Evolutionary conservation across 1,284 basidiomycete genomes (phyloP).

Genomic region (Porogramme epimiltina): DNA sequence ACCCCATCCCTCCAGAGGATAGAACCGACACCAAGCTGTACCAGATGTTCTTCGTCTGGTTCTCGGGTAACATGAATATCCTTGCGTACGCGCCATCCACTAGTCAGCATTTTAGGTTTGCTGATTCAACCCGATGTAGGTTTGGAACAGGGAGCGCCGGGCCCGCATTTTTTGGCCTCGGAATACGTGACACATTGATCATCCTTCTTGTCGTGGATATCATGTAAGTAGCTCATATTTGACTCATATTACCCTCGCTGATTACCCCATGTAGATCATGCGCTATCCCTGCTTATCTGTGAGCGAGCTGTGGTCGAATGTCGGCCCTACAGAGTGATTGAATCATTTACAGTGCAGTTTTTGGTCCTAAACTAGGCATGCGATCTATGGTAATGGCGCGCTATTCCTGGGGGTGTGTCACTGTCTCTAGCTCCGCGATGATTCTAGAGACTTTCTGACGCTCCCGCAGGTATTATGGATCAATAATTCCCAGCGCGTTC

Average conservation of each 20-base stretch:
- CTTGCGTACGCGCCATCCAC: slow-evolving; percentile 41
- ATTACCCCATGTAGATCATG: slow-evolving; percentile 59
- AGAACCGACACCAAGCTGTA: slow-evolving; percentile 38
- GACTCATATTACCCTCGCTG: slow-evolving; percentile 43
- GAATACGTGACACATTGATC: slow-evolving; percentile 50
- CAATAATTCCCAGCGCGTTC: slow-evolving; percentile 61
- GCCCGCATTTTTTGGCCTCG: slow-evolving; percentile 60
- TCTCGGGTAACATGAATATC: slow-evolving; percentile 59
- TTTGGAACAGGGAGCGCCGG: slow-evolving; percentile 60
- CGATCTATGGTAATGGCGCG: slow-evolving; percentile 67
- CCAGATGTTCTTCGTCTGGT: slow-evolving; percentile 45
- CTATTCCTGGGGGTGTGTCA: slow-evolving; percentile 52
- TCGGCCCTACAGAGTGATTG: too few relatives aligned
- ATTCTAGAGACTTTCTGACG: background rate
- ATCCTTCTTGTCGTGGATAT: slow-evolving; percentile 56
- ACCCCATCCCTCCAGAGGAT: slow-evolving; percentile 34
- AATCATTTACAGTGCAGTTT: slow-evolving; percentile 54
- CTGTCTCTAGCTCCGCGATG: too few relatives aligned
- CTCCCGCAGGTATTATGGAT: slow-evolving; percentile 56
- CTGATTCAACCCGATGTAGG: slow-evolving; percentile 28
- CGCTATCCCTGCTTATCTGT: slow-evolving; percentile 56
- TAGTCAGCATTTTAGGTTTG: background rate
- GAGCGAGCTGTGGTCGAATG: too few relatives aligned
- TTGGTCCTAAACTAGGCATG: slow-evolving; percentile 63
- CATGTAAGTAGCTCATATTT: slow-evolving; percentile 48